Evolutionary conservation across 345 rosid species (phyloP), one percentile per base, ranked within the genome.

Genomic region (Brassica incana): DNA sequence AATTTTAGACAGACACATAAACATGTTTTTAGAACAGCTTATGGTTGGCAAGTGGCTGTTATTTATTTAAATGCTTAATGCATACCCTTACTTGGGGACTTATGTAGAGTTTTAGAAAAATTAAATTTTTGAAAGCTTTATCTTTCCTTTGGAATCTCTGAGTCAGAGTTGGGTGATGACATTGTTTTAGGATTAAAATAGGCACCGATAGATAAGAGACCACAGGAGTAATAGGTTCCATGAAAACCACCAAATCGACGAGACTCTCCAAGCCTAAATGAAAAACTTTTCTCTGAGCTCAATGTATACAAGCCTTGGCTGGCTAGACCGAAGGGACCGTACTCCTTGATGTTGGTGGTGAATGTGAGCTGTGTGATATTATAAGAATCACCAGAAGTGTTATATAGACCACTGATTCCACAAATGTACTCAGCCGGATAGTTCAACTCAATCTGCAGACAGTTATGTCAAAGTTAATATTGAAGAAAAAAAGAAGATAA

Each of bases 361-460:
- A 71, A 71, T 5, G 32, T 33, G 65, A 71, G 23, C 65, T 6
- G 4, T 35, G 0, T 0, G 36, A 71, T 56, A 5, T 18, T 1
- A 5, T 6, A 1, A 71, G 5, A 14, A 3, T 5, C 0, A 12
- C 2, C 4, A 54, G 4, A 14, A 18, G 16, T 48, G 56, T 48
- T 5, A 14, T 38, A 72, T 4, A 6, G 23, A 38, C 67, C 77
- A 1, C 3, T 40, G 69, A 62, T 2, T 61, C 59, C 59, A 1
- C 60, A 27, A 10, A 73, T 40, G 15, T 25, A 73, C 38, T 73
- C 76, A 25, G 8, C 27, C 5, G 76, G 68, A 73, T 73, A 59
- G 35, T 73, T 60, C 59, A 73, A 43, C 76, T 72, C 67, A 20
- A 72, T 59, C 76, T 72, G 56, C 58, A 71, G 50, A 38, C 45